These are phyloP conservation scores for Furculomyces boomerangus DNA, from an alignment of 371 early-diverging fungal genomes.

Conservation along the genomic window DNA sequence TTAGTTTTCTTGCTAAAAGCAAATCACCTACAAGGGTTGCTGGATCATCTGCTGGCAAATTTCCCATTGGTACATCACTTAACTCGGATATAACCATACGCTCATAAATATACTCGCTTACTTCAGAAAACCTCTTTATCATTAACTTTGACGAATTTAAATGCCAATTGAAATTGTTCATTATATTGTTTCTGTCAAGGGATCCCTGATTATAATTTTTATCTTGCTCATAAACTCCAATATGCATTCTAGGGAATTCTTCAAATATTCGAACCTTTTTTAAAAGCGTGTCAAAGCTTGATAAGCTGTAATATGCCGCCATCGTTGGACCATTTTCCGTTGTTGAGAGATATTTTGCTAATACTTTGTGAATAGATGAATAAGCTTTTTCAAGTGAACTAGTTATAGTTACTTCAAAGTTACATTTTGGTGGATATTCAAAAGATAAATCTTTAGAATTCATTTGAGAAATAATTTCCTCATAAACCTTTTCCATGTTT, in stretches of 20 bases:
- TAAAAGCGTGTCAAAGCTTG: neutral
- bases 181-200: neutral
- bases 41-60: slow-evolving; percentile 59
- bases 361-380: neutral
- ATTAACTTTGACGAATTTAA: slow-evolving; percentile 41
- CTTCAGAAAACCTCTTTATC: slow-evolving; percentile 46
- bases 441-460: neutral
- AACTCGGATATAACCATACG: slow-evolving; percentile 60
- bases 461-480: neutral
- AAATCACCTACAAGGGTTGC: slow-evolving; percentile 64
- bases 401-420: neutral
- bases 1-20: slow-evolving; percentile 57
- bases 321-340: neutral
- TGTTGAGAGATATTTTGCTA: neutral
- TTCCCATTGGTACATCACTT: slow-evolving; percentile 77
- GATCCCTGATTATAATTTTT: neutral
- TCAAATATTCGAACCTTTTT: slow-evolving; percentile 2
- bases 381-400: neutral
- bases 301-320: neutral
- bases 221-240: neutral
- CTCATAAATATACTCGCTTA: slow-evolving; percentile 53
- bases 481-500: neutral
- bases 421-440: neutral
- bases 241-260: neutral
- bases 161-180: slow-evolving; percentile 60